Evolutionary conservation across 2,329 filamentous ascomycete genomes (phyloP), one percentile per base, ranked within the genome.

Genomic region (Cladosporium sp.): DNA sequence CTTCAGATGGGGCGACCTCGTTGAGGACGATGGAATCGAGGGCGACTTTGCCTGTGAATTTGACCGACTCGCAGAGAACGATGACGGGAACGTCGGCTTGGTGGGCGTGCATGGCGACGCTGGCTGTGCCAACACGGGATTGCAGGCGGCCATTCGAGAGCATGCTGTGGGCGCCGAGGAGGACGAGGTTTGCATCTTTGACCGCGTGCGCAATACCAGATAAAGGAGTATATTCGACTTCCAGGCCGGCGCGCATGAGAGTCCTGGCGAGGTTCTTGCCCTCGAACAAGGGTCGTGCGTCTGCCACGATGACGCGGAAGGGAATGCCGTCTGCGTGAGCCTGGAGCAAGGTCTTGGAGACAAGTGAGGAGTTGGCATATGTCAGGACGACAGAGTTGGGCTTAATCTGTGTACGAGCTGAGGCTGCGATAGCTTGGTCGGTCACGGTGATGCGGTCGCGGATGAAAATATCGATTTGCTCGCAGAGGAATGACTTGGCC

Each of bases 11-110:
- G 79, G 87, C 93, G 68, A 97, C 89, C 81, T 99, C 95, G 77
- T 99, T 99, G 73, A 92, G 89, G 50, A 95, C 94, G 70, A 98
- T 91, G 28, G 92, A 94, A 79, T 98, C 95, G 16, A 96, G 87
- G 7, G 92, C 91, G 12, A 97, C 92, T 66, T 92, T 89, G 72
- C 92, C 89, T 73, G 95, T 91, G 77, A 98, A 97, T 80, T 98
- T 99, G 80, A 98, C 89, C 4, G 91, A 95, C 81, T 98, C 94
- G 78, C 92, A 97, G 66, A 96, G 90, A 3, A 96, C 92, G 37
- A 96, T 89, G 66, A 98, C 92, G 0, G 91, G 91, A 44, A 93
- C 86, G 66, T 90, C 89, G 23, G 88, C 83, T 65, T 91, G 87
- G 61, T 89, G 87, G 6, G 93, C 94, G 50, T 90, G 88, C 82